Evolutionary conservation across 1,139 yeast species (phyloP), one percentile per base, ranked within the genome.

Genomic region (Magnusiomyces sp.): DNA sequence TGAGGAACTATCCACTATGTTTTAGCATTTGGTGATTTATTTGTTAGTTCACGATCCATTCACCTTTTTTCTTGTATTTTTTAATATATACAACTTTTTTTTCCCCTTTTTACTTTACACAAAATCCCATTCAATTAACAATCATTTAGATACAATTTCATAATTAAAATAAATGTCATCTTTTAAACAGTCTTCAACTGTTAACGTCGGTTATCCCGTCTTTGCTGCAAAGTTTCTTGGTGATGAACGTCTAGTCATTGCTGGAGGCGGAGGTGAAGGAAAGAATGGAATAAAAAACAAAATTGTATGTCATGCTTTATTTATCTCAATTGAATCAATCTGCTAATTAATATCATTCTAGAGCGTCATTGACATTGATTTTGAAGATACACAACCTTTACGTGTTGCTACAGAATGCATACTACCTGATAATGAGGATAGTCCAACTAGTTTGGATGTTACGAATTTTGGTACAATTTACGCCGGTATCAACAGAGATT

Each of bases 241-340:
- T 58, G 75, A 81, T 58, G 71, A 74, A 56, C 76, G 82, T 2
- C 66, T 89, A 36, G 66, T 89, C 48, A 85, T 84, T 31, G 80
- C 89, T 5, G 98, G 98, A 41, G 98, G 97, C 43, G 97, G 97
- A 38, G 97, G 97, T 39, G 95, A 87, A 65, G 95, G 95, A 14
- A 82, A 63, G 69, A 82, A 87, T 62, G 97, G 96, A 43, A 80
- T 89, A 50, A 86, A 92, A 44, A 90, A 90, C 66, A 88, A 85
- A 64, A 72, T 90, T 58, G 63, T 60, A 51, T 39, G 60, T 20
- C 16, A 17, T 29, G 7, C 29, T 44, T 47, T 29, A 16, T 11
- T 47, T 31, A 44, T 11, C 6, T 9, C 19, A 10, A 19, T 32
- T 39, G 16, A 19, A 17, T 11, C 16, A 13, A 40, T 41, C 9